Percentiles rank a stretch among this genome's conserved stretches.
phyloP scores from a whole-genome alignment of 1,284 basidiomycete species.

The Irpex sp. region DNA sequence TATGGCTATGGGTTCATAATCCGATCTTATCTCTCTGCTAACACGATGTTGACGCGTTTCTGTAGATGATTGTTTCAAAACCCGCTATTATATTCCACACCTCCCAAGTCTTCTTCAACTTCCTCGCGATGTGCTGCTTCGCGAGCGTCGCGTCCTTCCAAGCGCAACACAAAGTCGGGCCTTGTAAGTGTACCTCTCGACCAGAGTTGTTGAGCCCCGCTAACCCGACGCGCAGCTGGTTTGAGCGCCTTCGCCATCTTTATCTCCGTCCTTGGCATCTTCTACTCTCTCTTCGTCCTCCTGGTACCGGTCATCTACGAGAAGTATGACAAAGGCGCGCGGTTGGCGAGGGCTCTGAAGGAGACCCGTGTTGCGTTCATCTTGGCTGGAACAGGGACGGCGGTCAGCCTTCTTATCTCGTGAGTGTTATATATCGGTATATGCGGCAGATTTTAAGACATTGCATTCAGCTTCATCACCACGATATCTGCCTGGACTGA shows the following conservation, averaged over 20 bases:
- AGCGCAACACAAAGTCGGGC: constrained; percentile 72
- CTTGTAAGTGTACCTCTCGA: constrained; percentile 53
- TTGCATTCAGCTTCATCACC: constrained; percentile 53
- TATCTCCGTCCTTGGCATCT: constrained; percentile 61
- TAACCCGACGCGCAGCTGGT: constrained; percentile 51
- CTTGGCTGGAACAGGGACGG: constrained; percentile 61
- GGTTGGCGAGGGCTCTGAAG: constrained; percentile 71
- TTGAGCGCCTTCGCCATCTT: constrained; percentile 84
- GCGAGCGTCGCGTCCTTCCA: constrained; percentile 84
- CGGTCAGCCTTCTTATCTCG: constrained; percentile 68
- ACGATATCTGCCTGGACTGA: constrained; percentile 77
- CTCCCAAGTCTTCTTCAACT: constrained; percentile 82
- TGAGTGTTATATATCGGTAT: constrained; percentile 31
- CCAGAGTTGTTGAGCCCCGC: not conserved
- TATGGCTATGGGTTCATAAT: constrained; percentile 59
- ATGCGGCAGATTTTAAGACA: constrained; percentile 5
- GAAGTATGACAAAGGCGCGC: constrained; percentile 74
- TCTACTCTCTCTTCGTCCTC: constrained; percentile 68
- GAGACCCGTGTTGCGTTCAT: constrained; percentile 81
- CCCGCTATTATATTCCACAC: constrained; percentile 68
- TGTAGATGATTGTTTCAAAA: constrained; percentile 80
- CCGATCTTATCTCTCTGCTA: constrained; percentile 10
- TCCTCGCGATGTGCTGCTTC: constrained; percentile 83
- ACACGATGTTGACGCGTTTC: constrained; percentile 17
- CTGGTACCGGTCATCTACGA: constrained; percentile 79